phyloP scores from a whole-genome alignment of 2,329 filamentous ascomycete species.

The Calonectria multiphialidica region DNA sequence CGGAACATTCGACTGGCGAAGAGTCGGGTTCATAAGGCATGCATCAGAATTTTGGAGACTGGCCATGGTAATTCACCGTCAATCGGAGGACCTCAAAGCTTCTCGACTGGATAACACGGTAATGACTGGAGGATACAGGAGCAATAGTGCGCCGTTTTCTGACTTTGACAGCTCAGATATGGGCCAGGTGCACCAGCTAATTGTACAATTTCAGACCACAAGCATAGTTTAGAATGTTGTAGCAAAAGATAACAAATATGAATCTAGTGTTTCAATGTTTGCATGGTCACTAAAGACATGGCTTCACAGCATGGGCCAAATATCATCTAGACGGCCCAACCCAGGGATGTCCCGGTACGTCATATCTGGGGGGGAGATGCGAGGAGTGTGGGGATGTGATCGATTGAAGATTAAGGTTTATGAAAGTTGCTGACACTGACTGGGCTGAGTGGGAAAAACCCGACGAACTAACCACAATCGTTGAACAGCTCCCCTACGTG shows the following conservation, averaged over 20 bases:
- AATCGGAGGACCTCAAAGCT: neutral
- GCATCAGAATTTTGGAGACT: slow-evolving; percentile 10
- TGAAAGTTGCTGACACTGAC: no score
- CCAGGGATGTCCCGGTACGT: no score
- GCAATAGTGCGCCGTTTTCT: neutral
- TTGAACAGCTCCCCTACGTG: neutral
- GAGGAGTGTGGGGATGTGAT: neutral
- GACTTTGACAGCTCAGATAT: slow-evolving; percentile 11
- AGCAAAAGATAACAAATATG: neutral
- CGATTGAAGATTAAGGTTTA: neutral
- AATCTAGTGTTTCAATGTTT: no score
- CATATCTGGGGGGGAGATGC: no score
- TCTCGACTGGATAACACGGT: neutral
- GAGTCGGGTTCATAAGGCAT: slow-evolving; percentile 7
- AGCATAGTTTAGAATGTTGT: neutral
- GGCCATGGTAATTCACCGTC: neutral
- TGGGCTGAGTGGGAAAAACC: neutral
- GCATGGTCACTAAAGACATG: no score
- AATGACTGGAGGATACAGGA: neutral
- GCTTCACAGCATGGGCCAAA: no score
- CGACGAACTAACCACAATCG: neutral
- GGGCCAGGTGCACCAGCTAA: slow-evolving; percentile 12
- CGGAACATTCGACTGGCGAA: neutral
- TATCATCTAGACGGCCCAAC: no score
- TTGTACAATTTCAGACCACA: slow-evolving; percentile 10